Evolutionary conservation across 441 rosid genomes (phyloP).

Genomic region (Jatropha podagrica): DNA sequence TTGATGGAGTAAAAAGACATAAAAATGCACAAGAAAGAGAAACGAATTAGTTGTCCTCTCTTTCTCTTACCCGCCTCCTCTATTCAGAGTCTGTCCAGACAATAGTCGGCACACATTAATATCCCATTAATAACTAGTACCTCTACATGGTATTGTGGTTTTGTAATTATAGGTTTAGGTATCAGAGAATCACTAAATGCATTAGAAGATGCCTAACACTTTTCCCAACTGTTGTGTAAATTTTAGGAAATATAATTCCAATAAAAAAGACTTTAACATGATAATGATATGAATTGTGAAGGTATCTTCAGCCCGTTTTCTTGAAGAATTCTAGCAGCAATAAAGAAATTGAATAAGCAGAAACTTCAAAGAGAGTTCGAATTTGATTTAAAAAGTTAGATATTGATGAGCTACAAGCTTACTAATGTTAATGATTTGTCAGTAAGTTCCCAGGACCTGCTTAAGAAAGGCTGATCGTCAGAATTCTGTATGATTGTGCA

Average conservation of each 20-base stretch:
- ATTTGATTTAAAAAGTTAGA: neutral
- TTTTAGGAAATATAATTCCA: neutral
- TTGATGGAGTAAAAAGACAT: neutral
- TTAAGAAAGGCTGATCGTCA: neutral
- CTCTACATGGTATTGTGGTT: neutral
- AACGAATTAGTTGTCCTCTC: neutral
- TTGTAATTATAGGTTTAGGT: neutral
- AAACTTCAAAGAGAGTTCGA: neutral
- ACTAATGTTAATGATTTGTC: neutral
- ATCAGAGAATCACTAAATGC: neutral
- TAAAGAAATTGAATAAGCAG: neutral
- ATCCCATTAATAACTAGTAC: neutral
- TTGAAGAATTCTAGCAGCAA: neutral
- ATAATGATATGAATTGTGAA: neutral
- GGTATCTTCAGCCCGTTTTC: neutral
- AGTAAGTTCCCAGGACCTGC: neutral
- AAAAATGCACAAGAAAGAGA: neutral
- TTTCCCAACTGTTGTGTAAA: neutral
- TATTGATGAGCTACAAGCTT: neutral
- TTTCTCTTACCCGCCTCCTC: neutral
- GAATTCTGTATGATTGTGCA: slow-evolving; percentile 1
- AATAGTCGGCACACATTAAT: too few relatives aligned
- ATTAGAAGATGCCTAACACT: neutral
- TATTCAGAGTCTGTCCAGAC: neutral
- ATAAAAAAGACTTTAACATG: neutral